Percentiles rank a stretch among this genome's conserved stretches.
These are phyloP conservation scores for Linum usitatissimum DNA, from an alignment of 345 rosid species.

Conservation along the genomic window DNA sequence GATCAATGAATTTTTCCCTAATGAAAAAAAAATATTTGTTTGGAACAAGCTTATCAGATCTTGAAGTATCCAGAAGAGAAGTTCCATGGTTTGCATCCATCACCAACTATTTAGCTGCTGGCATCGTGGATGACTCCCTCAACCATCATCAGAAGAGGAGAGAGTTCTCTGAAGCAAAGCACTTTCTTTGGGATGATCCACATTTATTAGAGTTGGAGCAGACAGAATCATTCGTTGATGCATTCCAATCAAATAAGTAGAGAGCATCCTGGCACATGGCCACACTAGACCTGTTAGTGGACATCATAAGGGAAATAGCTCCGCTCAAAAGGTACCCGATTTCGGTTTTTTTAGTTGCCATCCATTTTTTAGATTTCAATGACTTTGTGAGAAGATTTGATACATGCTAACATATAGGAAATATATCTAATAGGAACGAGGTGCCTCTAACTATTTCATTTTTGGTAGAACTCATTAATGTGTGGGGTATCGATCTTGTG, in stretches of 20 bases:
- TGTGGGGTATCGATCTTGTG: too few species aligned
- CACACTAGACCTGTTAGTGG: not conserved
- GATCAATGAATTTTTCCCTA: not conserved
- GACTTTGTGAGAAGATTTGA: too few species aligned
- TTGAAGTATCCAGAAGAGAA: not conserved
- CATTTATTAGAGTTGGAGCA: not conserved
- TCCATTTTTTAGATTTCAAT: too few species aligned
- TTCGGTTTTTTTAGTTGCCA: too few species aligned
- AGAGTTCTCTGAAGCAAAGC: too few species aligned
- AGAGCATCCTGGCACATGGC: not conserved
- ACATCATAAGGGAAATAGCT: not conserved
- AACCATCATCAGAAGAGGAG: not conserved
- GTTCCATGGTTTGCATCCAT: not conserved
- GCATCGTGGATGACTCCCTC: not conserved
- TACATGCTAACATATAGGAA: too few species aligned
- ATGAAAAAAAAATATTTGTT: not conserved
- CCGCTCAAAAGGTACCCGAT: not conserved
- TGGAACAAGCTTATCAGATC: not conserved
- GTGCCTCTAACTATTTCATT: too few species aligned
- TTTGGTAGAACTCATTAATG: too few species aligned
- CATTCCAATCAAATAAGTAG: not conserved
- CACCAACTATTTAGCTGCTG: not conserved
- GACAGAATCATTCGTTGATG: not conserved
- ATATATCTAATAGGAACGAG: too few species aligned
- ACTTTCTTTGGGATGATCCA: not conserved